These are phyloP conservation scores for Lenzites betulinus DNA, from an alignment of 768 basidiomycete genomes.

Conservation along the genomic window DNA sequence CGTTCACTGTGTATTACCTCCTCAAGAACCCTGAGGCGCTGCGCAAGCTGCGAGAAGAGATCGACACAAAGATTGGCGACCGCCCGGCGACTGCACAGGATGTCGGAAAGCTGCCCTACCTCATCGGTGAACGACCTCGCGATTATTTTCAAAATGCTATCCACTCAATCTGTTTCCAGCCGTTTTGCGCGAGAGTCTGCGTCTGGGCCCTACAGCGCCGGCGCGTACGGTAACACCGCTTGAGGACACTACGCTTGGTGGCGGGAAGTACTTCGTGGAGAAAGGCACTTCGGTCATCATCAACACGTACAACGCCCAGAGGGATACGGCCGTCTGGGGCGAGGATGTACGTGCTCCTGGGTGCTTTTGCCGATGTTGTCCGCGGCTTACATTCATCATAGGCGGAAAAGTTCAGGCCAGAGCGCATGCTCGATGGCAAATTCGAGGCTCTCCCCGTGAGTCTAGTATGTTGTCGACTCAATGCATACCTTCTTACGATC, in stretches of 20 bases:
- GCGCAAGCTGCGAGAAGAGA: slow-evolving; percentile 46
- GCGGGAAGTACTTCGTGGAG: slow-evolving; percentile 44
- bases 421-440: slow-evolving; percentile 51
- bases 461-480: neutral
- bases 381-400: neutral
- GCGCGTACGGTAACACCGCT: slow-evolving; percentile 35
- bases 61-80: slow-evolving; percentile 46
- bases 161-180: slow-evolving; percentile 28
- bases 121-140: slow-evolving; percentile 33
- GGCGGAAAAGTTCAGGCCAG: slow-evolving; percentile 44
- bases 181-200: slow-evolving; percentile 39
- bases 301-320: slow-evolving; percentile 35
- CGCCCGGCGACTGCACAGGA: slow-evolving; percentile 41
- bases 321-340: slow-evolving; percentile 47
- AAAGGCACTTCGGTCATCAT: slow-evolving; percentile 34
- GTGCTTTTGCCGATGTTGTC: neutral
- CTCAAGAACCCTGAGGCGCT: slow-evolving; percentile 46
- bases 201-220: slow-evolving; percentile 42
- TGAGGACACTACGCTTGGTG: slow-evolving; percentile 38
- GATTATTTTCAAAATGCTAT: too few relatives aligned
- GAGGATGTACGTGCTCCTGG: slow-evolving; percentile 41
- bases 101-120: slow-evolving; percentile 44
- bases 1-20: slow-evolving; percentile 46
- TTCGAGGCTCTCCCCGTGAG: slow-evolving; percentile 47
- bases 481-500: neutral